Conservation (phyloP, 202 grass and related monocot genomes). For the Schoenoplectus tabernaemontani region DNA sequence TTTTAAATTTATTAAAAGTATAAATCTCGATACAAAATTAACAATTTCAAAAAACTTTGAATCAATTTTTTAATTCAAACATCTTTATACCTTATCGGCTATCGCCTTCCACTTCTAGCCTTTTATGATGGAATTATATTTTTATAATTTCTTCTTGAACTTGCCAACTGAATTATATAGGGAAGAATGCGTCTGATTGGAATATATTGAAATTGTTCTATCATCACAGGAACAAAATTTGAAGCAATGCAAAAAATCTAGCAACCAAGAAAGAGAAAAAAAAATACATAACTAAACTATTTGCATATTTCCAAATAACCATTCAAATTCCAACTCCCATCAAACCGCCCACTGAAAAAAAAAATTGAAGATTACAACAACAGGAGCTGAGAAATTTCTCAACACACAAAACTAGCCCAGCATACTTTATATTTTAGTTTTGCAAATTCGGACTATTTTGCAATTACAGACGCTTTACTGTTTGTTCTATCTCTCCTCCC, state of each 20-base stretch:
- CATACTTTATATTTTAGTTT: constrained; percentile 21
- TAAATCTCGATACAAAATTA: no score
- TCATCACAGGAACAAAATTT: not conserved
- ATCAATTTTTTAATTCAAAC: no score
- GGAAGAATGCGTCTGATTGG: not conserved
- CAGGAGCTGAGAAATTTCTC: not conserved
- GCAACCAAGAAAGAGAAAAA: constrained; percentile 13
- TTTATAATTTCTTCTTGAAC: not conserved
- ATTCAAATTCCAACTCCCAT: constrained; percentile 4
- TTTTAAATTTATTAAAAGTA: no score
- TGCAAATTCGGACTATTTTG: constrained; percentile 12
- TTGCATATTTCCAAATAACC: constrained; percentile 14
- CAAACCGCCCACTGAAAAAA: constrained; percentile 12
- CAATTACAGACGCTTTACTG: constrained; percentile 1
- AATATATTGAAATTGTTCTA: not conserved
- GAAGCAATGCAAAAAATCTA: not conserved
- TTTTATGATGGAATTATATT: not conserved
- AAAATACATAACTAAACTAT: constrained; percentile 23
- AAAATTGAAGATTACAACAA: constrained; percentile 22
- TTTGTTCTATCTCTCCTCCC: constrained; percentile 41
- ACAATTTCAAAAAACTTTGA: no score
- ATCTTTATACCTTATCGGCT: no score
- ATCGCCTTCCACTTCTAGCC: no score
- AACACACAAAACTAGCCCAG: constrained; percentile 18
- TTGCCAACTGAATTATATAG: constrained; percentile 4